Base-by-base conservation (phyloP, 768 basidiomycete genomes). In the Favolaschia claudopus region DNA sequence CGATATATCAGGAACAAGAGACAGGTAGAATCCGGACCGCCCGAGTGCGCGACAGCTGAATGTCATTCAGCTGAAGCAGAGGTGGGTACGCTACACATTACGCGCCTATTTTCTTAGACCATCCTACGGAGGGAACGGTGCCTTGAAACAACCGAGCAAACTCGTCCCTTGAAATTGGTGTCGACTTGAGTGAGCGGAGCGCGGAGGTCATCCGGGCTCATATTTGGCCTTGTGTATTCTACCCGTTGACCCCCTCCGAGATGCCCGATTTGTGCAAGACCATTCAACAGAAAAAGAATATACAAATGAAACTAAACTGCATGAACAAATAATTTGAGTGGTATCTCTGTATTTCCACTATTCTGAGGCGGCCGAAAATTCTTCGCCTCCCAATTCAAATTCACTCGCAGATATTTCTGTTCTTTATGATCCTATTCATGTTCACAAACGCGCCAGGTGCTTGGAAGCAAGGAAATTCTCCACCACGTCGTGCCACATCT, bases 21-120 rank as follows among this genome's bases (percentile, higher is more conserved):
- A 69, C 89, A 91, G 0, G 88, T 86, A 4, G 93, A 95, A 71
- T 95, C 93, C 10, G 92, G 85, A 2, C 93, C 93, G 7, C 89
- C 93, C 12, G 93, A 94, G 70, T 87, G 88, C 20, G 89, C 92
- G 39, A 93, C 82, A 32, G 83, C 93, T 92, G 55, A 36, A 32
- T 25, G 27, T 24, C n/a, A 24, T 19, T 42, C 22, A 28, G 34
- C 39, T 20, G n/a, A n/a, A 34, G 24, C 29, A 44, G 20, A 40
- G 45, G 52, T 44, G 50, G 44, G 19, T n/a, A 31, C 7, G 19
- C 5, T 12, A 36, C n/a, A 27, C 36, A 7, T 42, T 19, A 52
- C 57, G 61, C 74, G 83, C 85, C 83, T 47, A 88, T 73, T n/a
- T 67, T 76, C 4, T 64, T 56, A 2, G 74, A 64, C 85, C 86